Evolutionary conservation across 768 basidiomycete species (phyloP).

Genomic region (Tylopilus subfusipes): DNA sequence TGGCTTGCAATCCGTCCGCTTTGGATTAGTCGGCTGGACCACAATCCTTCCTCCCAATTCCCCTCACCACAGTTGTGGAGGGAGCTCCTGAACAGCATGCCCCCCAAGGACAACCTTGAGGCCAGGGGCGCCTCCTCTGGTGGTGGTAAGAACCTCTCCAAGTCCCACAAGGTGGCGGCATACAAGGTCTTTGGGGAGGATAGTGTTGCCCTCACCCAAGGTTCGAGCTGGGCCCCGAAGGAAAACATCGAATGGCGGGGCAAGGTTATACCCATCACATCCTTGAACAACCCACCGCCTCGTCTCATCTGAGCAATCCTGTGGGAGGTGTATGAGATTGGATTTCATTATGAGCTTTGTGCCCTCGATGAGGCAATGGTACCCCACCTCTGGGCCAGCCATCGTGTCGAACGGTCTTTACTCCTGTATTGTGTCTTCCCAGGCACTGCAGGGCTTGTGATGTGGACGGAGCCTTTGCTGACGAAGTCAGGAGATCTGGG

Average conservation of each 20-base stretch:
- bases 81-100: too few species aligned
- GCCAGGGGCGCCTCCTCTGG: too few species aligned
- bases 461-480: background rate
- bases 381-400: background rate
- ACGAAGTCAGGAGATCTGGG: background rate
- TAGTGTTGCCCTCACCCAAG: background rate
- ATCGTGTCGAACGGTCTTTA: rapidly evolving
- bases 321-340: background rate
- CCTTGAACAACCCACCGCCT: background rate
- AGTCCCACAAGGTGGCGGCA: background rate
- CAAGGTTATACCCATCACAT: background rate
- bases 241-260: background rate
- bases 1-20: too few species aligned
- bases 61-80: too few species aligned
- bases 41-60: too few species aligned
- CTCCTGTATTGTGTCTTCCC: background rate
- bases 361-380: background rate
- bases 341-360: background rate
- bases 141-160: background rate
- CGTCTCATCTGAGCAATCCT: background rate
- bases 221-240: background rate
- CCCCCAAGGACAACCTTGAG: too few species aligned
- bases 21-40: too few species aligned
- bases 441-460: background rate
- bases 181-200: background rate